Evolutionary conservation across 2,329 filamentous ascomycete species (phyloP).

Genomic region (Leptographium wingfieldii): DNA sequence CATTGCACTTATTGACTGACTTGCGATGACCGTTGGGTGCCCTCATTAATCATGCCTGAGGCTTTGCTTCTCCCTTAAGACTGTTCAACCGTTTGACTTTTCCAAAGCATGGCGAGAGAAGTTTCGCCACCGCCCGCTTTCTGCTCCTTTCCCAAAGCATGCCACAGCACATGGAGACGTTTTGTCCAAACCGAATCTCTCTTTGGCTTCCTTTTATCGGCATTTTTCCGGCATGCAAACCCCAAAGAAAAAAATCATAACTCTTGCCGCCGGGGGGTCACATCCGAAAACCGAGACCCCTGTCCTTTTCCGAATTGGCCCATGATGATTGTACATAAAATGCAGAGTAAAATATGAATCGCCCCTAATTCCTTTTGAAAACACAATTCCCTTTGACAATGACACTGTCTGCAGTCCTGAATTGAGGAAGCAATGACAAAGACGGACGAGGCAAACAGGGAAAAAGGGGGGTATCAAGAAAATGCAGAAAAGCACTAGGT

Average conservation of each 20-base stretch:
- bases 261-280: not conserved
- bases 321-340: not conserved
- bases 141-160: not conserved
- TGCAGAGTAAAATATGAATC: not conserved
- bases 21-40: not conserved
- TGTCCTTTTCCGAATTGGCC: not conserved
- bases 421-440: not conserved
- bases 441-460: not conserved
- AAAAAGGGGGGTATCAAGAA: slow-evolving; percentile 1
- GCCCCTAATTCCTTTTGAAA: not conserved
- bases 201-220: not conserved
- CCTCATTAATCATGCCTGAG: not conserved
- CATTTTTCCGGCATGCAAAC: not conserved
- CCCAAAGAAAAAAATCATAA: not conserved
- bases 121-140: not conserved
- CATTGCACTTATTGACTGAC: not conserved
- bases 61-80: not conserved
- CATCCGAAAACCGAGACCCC: not conserved
- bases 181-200: not conserved
- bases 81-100: not conserved
- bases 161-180: not conserved
- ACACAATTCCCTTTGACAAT: not conserved
- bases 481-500: not conserved
- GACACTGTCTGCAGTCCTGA: not conserved
- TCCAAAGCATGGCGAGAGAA: not conserved